Percentiles rank a stretch among this genome's conserved stretches.
Conservation (phyloP, 345 rosid species). For the Aquilaria malaccensis region DNA sequence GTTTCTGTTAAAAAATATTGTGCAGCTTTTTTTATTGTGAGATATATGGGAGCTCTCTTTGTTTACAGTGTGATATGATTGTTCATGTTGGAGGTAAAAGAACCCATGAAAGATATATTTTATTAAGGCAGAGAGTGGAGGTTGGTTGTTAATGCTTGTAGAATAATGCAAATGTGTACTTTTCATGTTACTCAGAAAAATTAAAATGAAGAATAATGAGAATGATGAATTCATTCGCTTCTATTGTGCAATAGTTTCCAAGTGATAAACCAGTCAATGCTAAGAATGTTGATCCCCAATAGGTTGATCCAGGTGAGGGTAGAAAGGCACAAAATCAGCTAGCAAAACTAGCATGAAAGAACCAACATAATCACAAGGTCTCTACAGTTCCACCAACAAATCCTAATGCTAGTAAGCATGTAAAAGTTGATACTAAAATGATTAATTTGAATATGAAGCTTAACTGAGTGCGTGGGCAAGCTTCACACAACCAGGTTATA, state of each 20-base stretch:
- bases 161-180: neutral
- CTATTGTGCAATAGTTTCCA: slow-evolving; percentile 47
- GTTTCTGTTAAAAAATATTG: slow-evolving; percentile 6
- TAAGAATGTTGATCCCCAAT: slow-evolving; percentile 21
- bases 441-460: slow-evolving; percentile 79
- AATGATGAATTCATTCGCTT: neutral
- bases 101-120: slow-evolving; percentile 57
- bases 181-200: neutral
- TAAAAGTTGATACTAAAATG: slow-evolving; percentile 31
- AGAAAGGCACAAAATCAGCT: slow-evolving; percentile 25
- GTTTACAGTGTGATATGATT: slow-evolving; percentile 76
- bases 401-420: slow-evolving; percentile 28
- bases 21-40: slow-evolving; percentile 91
- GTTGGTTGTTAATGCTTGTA: slow-evolving; percentile 19
- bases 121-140: slow-evolving; percentile 74
- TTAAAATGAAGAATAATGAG: no score
- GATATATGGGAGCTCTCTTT: slow-evolving; percentile 75
- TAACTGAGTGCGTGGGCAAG: slow-evolving; percentile 38
- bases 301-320: slow-evolving; percentile 23
- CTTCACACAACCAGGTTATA: slow-evolving; percentile 50
- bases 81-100: slow-evolving; percentile 86
- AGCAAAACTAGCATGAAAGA: slow-evolving; percentile 22
- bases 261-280: slow-evolving; percentile 38
- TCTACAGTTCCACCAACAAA: slow-evolving; percentile 22
- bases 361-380: slow-evolving; percentile 28